Evolutionary conservation across 2,329 filamentous ascomycete genomes (phyloP).

Genomic region (Stagonosporopsis chrysanthemi): DNA sequence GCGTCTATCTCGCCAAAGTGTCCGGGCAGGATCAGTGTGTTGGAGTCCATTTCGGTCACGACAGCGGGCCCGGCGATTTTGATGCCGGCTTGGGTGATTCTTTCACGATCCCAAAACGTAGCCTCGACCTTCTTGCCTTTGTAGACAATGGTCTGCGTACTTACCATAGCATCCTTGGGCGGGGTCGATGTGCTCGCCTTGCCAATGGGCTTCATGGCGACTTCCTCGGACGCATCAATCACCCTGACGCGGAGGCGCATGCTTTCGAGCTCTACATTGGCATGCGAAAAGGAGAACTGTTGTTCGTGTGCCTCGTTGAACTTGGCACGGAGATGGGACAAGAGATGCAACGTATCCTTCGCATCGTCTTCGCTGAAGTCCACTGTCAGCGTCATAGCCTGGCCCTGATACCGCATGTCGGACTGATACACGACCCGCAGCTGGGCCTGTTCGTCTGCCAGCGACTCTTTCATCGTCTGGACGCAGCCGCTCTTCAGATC

Average conservation of each 20-base stretch:
- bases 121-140: slow-evolving; percentile 53
- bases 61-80: slow-evolving; percentile 56
- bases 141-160: slow-evolving; percentile 51
- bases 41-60: slow-evolving; percentile 61
- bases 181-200: slow-evolving; percentile 37
- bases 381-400: slow-evolving; percentile 49
- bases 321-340: slow-evolving; percentile 45
- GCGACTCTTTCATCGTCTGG: slow-evolving; percentile 50
- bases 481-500: slow-evolving; percentile 50
- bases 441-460: slow-evolving; percentile 39
- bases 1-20: slow-evolving; percentile 57
- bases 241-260: slow-evolving; percentile 58
- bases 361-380: slow-evolving; percentile 49
- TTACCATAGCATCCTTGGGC: slow-evolving; percentile 48
- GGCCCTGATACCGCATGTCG: slow-evolving; percentile 59
- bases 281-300: slow-evolving; percentile 56
- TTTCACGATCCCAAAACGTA: slow-evolving; percentile 55
- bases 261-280: slow-evolving; percentile 56
- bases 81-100: slow-evolving; percentile 52
- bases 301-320: slow-evolving; percentile 56
- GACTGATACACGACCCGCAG: slow-evolving; percentile 52
- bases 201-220: slow-evolving; percentile 49
- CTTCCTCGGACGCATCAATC: slow-evolving; percentile 53
- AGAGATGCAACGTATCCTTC: slow-evolving; percentile 38
- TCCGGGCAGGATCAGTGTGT: slow-evolving; percentile 59